Evolutionary conservation across 139 green algal genomes (phyloP).

Genomic region (Chlamydomonas schloesseri): DNA sequence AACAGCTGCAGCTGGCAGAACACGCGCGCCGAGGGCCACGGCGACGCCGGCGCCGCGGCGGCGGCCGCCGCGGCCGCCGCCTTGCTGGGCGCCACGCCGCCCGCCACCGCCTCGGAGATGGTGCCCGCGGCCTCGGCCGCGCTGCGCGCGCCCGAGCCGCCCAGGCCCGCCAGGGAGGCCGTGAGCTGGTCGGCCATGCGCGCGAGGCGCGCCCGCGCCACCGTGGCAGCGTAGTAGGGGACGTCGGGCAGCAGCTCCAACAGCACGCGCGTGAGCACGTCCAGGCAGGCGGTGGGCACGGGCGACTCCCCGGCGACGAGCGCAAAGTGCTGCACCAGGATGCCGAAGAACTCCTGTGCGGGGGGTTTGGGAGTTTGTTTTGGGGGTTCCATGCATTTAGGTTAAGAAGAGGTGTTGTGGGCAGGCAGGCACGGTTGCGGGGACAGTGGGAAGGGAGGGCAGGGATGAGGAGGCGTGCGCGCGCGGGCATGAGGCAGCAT

Average conservation of each 20-base stretch:
- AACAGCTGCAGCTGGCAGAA: constrained; percentile 92
- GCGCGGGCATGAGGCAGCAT: too few species aligned
- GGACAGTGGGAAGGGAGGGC: neutral
- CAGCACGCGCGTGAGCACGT: constrained; percentile 78
- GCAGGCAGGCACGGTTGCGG: too few species aligned
- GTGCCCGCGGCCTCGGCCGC: neutral
- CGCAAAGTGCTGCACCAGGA: constrained; percentile 94
- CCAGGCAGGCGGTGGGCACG: constrained; percentile 70
- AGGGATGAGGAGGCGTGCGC: too few species aligned
- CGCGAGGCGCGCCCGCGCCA: constrained; percentile 83
- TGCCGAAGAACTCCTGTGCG: constrained; percentile 87
- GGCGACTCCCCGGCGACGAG: constrained; percentile 75
- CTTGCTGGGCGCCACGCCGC: neutral
- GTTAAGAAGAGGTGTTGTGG: too few species aligned
- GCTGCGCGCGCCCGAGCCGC: neutral
- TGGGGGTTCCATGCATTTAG: too few species aligned
- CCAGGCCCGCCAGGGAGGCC: constrained; percentile 44
- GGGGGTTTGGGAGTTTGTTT: too few species aligned
- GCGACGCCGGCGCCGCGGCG: neutral
- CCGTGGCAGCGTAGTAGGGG: constrained; percentile 91
- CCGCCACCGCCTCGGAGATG: neutral
- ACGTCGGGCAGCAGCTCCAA: constrained; percentile 78
- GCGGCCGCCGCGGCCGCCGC: neutral
- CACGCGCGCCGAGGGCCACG: constrained; percentile 63
- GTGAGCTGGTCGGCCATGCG: constrained; percentile 71